Percentiles rank a stretch among this genome's conserved stretches.
Conservation (phyloP, 2,329 filamentous ascomycete genomes). For the Hypoxylon sp. region DNA sequence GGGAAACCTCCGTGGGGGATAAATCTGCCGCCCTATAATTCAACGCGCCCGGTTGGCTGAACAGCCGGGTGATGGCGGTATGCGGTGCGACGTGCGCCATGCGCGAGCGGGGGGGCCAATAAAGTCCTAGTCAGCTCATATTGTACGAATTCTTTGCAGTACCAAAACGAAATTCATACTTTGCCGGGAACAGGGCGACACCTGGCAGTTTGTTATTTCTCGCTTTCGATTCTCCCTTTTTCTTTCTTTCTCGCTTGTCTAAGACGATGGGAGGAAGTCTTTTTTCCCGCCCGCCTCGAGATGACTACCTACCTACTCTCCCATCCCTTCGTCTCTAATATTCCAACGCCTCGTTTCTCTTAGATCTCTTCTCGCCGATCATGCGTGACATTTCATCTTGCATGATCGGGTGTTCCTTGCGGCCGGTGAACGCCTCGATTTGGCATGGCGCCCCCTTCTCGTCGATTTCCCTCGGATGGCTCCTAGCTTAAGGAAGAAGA, state of each 20-base stretch:
- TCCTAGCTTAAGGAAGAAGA: constrained; percentile 4
- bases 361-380: constrained; percentile 21
- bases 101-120: constrained; percentile 35
- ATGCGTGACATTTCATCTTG: constrained; percentile 40
- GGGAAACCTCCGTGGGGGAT: constrained; percentile 53
- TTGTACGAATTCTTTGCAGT: constrained; percentile 37
- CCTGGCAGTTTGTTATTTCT: constrained; percentile 26
- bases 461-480: constrained; percentile 2
- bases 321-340: constrained; percentile 25
- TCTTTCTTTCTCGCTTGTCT: constrained; percentile 24
- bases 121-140: constrained; percentile 31
- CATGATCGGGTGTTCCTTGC: constrained; percentile 41
- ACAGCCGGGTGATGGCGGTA: constrained; percentile 45
- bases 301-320: constrained; percentile 4
- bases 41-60: constrained; percentile 45
- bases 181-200: constrained; percentile 33
- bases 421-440: constrained; percentile 31
- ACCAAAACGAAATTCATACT: constrained; percentile 26
- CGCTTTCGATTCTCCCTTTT: constrained; percentile 17
- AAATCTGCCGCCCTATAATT: constrained; percentile 41
- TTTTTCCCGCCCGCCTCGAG: not conserved
- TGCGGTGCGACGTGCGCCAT: constrained; percentile 47
- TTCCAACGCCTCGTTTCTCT: constrained; percentile 20
- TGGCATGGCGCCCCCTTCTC: constrained; percentile 5
- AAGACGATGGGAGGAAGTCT: constrained; percentile 24